Evolutionary conservation across 2,329 filamentous ascomycete species (phyloP).

Genomic region (Aspergillus tamarii): DNA sequence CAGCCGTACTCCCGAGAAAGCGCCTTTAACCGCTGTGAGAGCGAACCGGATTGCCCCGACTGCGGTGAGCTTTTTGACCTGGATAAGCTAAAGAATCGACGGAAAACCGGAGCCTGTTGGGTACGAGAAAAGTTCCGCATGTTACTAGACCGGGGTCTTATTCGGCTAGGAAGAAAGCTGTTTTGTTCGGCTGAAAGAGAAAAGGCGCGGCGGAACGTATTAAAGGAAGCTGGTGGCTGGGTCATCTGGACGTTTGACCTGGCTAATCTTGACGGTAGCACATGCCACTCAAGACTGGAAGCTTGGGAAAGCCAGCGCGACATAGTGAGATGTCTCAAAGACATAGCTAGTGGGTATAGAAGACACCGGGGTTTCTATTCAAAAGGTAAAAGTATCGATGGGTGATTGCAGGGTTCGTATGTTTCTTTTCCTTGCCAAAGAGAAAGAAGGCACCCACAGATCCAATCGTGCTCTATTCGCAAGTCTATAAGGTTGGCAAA

Average conservation of each 20-base stretch:
- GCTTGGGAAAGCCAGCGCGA: slow-evolving; percentile 29
- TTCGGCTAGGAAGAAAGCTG: slow-evolving; percentile 3
- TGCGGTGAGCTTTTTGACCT: slow-evolving; percentile 23
- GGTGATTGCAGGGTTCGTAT: not conserved
- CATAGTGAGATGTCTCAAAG: slow-evolving; percentile 14
- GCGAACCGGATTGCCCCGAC: slow-evolving; percentile 47
- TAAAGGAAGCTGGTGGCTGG: not conserved
- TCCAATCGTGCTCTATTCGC: not conserved
- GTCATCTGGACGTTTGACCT: slow-evolving; percentile 1
- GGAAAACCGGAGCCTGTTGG: slow-evolving; percentile 6
- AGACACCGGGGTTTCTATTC: not conserved
- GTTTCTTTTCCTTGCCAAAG: not conserved
- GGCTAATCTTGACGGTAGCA: slow-evolving; percentile 7
- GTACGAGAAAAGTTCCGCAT: not conserved
- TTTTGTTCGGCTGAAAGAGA: slow-evolving; percentile 7
- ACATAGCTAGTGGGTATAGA: slow-evolving; percentile 10
- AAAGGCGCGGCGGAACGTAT: slow-evolving; percentile 11
- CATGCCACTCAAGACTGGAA: slow-evolving; percentile 17
- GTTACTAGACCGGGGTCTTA: not conserved
- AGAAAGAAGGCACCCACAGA: not conserved
- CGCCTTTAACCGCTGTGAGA: slow-evolving; percentile 76
- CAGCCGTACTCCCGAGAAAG: slow-evolving; percentile 93
- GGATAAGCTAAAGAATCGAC: slow-evolving; percentile 32
- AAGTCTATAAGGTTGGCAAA: not conserved
- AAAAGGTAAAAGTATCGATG: not conserved